A percentile compares a stretch with the other conserved stretches of the same genome.
Evolutionary conservation across 495 filamentous ascomycete genomes (phyloP).

Genomic region (Pyrenopolyporus hunteri): DNA sequence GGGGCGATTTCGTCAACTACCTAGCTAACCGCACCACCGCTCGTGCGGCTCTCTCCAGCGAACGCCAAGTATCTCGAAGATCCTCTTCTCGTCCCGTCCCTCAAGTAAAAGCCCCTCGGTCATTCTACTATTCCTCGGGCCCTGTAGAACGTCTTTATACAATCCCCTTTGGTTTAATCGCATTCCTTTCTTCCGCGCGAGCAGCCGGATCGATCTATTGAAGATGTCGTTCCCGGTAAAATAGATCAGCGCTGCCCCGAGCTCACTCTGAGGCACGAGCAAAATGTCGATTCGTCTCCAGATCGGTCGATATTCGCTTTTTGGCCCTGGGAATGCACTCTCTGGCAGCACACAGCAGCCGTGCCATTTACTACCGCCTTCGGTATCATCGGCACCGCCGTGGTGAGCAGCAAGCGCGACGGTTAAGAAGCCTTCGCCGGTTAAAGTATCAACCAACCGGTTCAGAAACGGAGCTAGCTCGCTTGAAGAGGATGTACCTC

Average conservation of each 20-base stretch:
- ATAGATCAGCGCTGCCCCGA: constrained; percentile 90
- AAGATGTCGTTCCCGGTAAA: constrained; percentile 98
- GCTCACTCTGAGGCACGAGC: constrained; percentile 78
- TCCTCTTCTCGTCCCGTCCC: constrained; percentile 76
- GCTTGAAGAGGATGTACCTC: constrained; percentile 57
- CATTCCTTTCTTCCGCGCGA: constrained; percentile 86
- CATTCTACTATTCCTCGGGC: constrained; percentile 62
- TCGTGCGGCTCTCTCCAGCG: constrained; percentile 86
- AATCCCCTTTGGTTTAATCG: constrained; percentile 84
- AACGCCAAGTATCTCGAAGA: constrained; percentile 86
- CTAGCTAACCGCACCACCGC: constrained; percentile 67
- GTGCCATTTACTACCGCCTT: constrained; percentile 78
- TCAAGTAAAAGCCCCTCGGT: constrained; percentile 78
- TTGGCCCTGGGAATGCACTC: constrained; percentile 27
- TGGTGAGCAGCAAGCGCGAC: constrained; percentile 51
- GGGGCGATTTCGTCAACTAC: neutral
- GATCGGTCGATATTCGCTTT: constrained; percentile 40
- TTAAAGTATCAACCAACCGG: constrained; percentile 67
- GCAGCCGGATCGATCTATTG: constrained; percentile 83
- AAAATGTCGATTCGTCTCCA: constrained; percentile 91
- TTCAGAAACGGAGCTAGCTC: constrained; percentile 70
- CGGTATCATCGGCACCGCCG: constrained; percentile 34
- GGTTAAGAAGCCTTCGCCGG: constrained; percentile 62
- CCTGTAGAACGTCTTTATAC: constrained; percentile 75
- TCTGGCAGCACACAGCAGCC: constrained; percentile 75